A percentile compares a stretch with the other conserved stretches of the same genome.
Conservation (phyloP, 345 rosid species). For the Aurinia saxatilis region DNA sequence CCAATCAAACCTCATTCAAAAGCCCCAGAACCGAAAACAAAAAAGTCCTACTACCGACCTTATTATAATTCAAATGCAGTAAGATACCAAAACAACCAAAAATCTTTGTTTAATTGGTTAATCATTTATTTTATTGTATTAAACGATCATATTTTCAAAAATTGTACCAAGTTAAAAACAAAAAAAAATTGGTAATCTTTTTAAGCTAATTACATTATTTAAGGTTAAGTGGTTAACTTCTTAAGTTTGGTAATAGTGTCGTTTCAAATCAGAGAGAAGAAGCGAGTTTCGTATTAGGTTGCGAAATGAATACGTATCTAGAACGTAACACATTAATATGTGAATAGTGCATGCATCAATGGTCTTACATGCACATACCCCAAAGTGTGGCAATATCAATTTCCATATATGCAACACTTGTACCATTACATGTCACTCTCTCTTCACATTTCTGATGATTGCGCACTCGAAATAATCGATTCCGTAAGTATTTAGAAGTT, state of each 20-base stretch:
- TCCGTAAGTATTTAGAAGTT: no score
- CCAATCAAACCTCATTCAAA: no score
- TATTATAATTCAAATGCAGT: no score
- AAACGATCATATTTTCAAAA: no score
- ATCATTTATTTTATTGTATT: no score
- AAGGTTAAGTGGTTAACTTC: background rate
- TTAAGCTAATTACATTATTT: no score
- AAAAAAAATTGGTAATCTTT: no score
- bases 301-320: background rate
- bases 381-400: background rate
- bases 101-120: no score
- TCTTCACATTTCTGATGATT: background rate
- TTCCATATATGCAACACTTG: constrained; percentile 5
- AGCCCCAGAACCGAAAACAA: no score
- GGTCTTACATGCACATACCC: background rate
- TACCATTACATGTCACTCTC: constrained; percentile 13
- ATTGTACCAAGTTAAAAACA: no score
- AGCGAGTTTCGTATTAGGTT: background rate
- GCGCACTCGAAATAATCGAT: background rate
- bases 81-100: no score
- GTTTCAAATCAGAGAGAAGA: background rate
- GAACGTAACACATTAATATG: background rate
- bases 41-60: no score
- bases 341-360: background rate
- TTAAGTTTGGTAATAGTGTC: background rate